Evolutionary conservation across 192 early-diverging fungal species (phyloP), one percentile per base, ranked within the genome.

Genomic region (Podila epicladia): DNA sequence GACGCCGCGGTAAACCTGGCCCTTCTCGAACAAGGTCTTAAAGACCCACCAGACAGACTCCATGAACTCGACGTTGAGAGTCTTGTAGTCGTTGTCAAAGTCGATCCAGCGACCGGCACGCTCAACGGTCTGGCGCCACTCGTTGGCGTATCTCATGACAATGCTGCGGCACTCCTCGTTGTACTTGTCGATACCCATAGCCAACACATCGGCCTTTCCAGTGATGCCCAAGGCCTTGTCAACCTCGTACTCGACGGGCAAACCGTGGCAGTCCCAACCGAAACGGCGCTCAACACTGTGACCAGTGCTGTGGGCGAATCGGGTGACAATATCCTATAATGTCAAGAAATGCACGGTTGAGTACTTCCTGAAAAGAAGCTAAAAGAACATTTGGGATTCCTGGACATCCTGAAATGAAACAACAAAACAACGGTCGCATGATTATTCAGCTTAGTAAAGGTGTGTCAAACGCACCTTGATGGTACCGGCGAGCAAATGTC

Each of bases 41-140:
- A 99, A 98, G 17, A 96, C 95, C 98, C 98, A 99, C 98, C 98
- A 99, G 35, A 96, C 97, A 32, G 94, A 93, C 84, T 99, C 98
- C 98, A 99, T 99, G 82, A 98, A 99, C 61, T 93, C 83, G 61
- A 93, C 88, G 84, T 99, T 93, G 64, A 99, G 84, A 13, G 98
- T 98, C 87, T 99, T 99, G 90, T 99, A 99, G 86, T 97, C 98
- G 84, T 99, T 98, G 86, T 97, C 93, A 79, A 99, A 99, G 83
- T 99, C 98, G 76, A 99, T 99, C 98, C 98, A 99, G 58, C 98
- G 95, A 57, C 96, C 98, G 75, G 98, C 93, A 63, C 98, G 93
- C 70, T 95, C 95, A 69, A 99, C 94, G 11, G 98, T 98, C 59
- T 74, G 69, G 78, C 95, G 93, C 98, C 98, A 99, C 74, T 98